Base-by-base conservation (phyloP, 305 asterid genomes). In the Plantago coronopus region DNA sequence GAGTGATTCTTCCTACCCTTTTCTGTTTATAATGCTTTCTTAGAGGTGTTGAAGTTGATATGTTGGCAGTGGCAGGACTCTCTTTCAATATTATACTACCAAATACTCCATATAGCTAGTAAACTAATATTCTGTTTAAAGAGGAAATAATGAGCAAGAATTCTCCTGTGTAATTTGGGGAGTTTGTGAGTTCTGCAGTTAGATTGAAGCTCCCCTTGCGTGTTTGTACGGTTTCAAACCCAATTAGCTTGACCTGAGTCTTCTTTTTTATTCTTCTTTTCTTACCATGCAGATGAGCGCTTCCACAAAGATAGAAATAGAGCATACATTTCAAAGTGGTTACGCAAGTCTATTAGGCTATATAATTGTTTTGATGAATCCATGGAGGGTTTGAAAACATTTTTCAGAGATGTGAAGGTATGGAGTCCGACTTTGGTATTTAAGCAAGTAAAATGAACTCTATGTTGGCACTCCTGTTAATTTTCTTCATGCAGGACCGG, bases 311-410 rank as follows among this genome's bases (percentile, higher is more conserved):
- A 83, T 42, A 81, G 95, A 76, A 93, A 85, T 71, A 76, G 85
- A 79, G 71, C 83, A 68, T 75, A 78, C 77, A 75, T 89, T 62
- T 93, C 99, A 64, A 93, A 87, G 85, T 93, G 99, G 99, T 67
- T 93, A 74, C 88, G 97, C 71, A 89, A 84, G 61, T 87, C 97
- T 21, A 77, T 93, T 68, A 83, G 76, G 75, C 79, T 76, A 60
- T 87, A 80, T 66, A 82, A 67, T 68, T 42, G 67, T 76, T 83
- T 89, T 71, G 91, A 82, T 46, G 83, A 81, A 48, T 82, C 99
- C 59, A 48, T 93, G 31, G 81, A 83, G 22, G 78, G 86, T 56
- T 75, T 93, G 64, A 85, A 79, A 71, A 72, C 89, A 65, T 93
- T 89, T 80, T 93, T 89, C 70, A 66, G 67, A 75, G 86, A 84